Percentiles rank a stretch among this genome's conserved stretches.
Evolutionary conservation across 495 filamentous ascomycete species (phyloP).

Genomic region (Aspergillus kassunensis): DNA sequence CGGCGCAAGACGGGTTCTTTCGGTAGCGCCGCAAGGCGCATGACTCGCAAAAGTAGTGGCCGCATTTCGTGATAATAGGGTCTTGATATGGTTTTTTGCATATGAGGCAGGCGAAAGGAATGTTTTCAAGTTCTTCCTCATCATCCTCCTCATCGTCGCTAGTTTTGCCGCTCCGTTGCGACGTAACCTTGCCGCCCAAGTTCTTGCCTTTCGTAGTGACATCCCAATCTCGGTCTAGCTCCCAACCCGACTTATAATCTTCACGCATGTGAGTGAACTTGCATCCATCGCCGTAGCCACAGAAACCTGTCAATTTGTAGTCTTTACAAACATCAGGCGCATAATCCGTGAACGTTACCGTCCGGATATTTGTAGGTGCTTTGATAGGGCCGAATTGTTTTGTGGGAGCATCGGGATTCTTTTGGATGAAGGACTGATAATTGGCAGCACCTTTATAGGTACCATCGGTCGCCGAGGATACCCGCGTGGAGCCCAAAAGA

Average conservation of each 20-base stretch:
- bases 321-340: constrained; percentile 96
- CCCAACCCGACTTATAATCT: constrained; percentile 92
- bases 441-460: constrained; percentile 74
- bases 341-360: constrained; percentile 85
- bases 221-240: constrained; percentile 93
- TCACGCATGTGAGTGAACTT: constrained; percentile 81
- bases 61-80: constrained; percentile 84
- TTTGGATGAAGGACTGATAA: constrained; percentile 71
- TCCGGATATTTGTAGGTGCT: constrained; percentile 84
- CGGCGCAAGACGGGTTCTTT: constrained; percentile 77
- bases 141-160: constrained; percentile 55
- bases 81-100: constrained; percentile 77
- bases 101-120: constrained; percentile 94
- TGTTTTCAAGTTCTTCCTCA: constrained; percentile 77
- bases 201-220: constrained; percentile 72
- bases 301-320: constrained; percentile 75
- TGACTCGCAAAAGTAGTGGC: constrained; percentile 91
- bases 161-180: constrained; percentile 45
- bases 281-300: constrained; percentile 13
- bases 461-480: constrained; percentile 46
- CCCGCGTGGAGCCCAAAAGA: constrained; percentile 60
- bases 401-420: constrained; percentile 72
- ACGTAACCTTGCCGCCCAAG: constrained; percentile 56
- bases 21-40: constrained; percentile 84
- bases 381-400: constrained; percentile 80